Evolutionary conservation across 1,139 yeast genomes (phyloP), one percentile per base, ranked within the genome.

Genomic region (Yamadazyma sp.): DNA sequence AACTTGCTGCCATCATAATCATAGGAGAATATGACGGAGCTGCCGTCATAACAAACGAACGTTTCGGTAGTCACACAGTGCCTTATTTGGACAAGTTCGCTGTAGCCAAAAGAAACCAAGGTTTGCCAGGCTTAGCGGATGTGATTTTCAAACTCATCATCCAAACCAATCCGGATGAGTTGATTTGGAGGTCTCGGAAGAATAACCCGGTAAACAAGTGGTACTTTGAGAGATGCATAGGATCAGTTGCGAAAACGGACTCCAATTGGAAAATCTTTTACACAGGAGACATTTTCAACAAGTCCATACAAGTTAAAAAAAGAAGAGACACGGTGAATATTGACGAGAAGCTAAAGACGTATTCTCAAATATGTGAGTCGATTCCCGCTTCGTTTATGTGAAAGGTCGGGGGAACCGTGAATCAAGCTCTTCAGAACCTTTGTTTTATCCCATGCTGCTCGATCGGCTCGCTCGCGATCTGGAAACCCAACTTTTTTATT

Each of bases 11-110:
- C 0, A 60, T 92, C 11, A 81, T 92, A 6, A 76, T 92, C 15
- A 87, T 92, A 4, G 98, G 98, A 1, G 95, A 92, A 56, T 92
- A 92, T 56, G 96, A 91, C 49, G 98, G 98, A 1, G 91, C 89
- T 12, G 98, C 98, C 0, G 83, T 92, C 9, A 75, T 92, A 27
- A 92, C 98, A 0, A 83, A 87, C 74, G 96, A 87, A 56, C 17
- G 39, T 2, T 37, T 37, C 33, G 42, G 48, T 6, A 49, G 39
- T 7, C 40, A 47, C 10, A 51, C 49, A 17, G 63, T 81, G 31
- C 87, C 94, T 0, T 92, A 92, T 49, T 69, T 92, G 36, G 98
- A 92, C 59, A 92, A 92, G 59, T 88, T 92, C 64, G 98, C 98
- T 0, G 95, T 92, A 15, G 75, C 87, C 34, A 81, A 83, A 36